A percentile compares a stretch with the other conserved stretches of the same genome.
These are phyloP conservation scores for Suillus occidentalis DNA, from an alignment of 768 basidiomycete species.

Conservation along the genomic window DNA sequence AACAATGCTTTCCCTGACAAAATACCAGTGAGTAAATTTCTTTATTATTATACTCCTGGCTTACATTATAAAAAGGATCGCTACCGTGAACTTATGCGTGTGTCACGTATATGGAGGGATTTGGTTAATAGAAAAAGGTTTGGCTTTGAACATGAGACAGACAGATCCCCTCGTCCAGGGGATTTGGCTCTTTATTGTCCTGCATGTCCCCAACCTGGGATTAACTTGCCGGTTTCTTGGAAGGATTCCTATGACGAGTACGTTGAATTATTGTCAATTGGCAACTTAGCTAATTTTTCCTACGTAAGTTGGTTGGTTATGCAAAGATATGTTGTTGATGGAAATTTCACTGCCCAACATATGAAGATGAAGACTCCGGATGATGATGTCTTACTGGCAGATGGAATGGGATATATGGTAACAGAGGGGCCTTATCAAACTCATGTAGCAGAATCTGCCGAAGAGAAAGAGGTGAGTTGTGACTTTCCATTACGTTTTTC, in stretches of 20 bases:
- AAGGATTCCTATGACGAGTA: background rate
- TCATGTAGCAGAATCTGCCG: background rate
- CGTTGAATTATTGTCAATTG: too few species aligned
- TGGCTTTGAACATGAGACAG: background rate
- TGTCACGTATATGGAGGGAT: background rate
- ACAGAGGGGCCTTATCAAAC: background rate
- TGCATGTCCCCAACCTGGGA: conserved; percentile 9
- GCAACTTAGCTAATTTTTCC: too few species aligned
- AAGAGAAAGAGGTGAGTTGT: background rate
- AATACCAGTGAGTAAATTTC: background rate
- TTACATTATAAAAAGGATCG: background rate
- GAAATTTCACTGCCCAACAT: conserved; percentile 7
- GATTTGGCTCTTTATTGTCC: conserved; percentile 8
- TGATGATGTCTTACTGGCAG: conserved; percentile 19
- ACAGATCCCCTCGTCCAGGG: background rate
- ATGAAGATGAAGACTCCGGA: conserved; percentile 14
- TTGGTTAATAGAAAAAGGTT: background rate
- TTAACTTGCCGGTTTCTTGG: conserved; percentile 11
- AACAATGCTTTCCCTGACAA: conserved; percentile 3
- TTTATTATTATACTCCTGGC: background rate
- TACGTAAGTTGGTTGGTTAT: background rate
- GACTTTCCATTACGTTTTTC: background rate
- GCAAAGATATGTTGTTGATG: conserved; percentile 3
- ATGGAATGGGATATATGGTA: conserved; percentile 13
- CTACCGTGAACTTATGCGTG: conserved; percentile 5